A percentile compares a stretch with the other conserved stretches of the same genome.
These are phyloP conservation scores for Tuber magnatum DNA, from an alignment of 495 filamentous ascomycete genomes.

Conservation along the genomic window DNA sequence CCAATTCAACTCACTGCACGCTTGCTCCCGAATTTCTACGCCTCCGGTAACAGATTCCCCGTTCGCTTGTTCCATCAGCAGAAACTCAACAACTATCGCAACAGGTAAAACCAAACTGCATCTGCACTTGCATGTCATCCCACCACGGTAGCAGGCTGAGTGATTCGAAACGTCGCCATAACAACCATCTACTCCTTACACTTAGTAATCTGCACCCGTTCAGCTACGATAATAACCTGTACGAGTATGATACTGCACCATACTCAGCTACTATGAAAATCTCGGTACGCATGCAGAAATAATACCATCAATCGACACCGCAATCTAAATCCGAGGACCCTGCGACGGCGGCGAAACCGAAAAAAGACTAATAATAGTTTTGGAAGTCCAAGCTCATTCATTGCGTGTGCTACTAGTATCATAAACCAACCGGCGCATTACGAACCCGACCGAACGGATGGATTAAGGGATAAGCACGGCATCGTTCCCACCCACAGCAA, in stretches of 20 bases:
- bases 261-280: neutral
- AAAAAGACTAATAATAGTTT: neutral
- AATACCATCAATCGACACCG: too few relatives aligned
- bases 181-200: neutral
- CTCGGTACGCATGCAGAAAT: neutral
- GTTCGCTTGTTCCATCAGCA: neutral
- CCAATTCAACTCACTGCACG: neutral
- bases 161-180: neutral
- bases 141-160: neutral
- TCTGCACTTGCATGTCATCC: neutral
- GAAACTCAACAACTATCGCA: neutral
- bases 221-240: neutral
- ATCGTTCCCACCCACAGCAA: too few relatives aligned
- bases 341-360: neutral
- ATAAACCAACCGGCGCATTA: neutral
- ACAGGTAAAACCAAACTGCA: neutral
- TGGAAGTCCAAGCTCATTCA: neutral
- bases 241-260: neutral
- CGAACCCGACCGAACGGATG: neutral
- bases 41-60: neutral
- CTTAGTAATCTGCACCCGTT: neutral
- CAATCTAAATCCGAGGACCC: neutral
- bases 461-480: neutral
- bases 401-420: neutral
- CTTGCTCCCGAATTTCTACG: neutral